Base-by-base conservation (phyloP, 164 flowering plant genomes). In the Nymphaea colorata region DNA sequence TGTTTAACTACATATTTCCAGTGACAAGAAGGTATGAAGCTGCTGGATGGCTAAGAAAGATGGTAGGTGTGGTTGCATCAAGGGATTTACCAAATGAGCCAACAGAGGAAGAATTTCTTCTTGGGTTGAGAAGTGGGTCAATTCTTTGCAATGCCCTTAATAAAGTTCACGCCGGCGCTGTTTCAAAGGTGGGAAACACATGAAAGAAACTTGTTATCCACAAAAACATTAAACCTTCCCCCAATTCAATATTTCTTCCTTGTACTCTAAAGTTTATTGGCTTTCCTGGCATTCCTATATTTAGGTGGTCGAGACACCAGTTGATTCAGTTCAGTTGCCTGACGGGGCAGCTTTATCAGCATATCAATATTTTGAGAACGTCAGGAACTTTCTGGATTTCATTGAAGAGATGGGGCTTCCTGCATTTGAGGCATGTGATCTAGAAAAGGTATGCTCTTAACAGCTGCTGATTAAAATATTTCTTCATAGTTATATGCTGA, bases 291-390 rank as follows among this genome's bases (percentile, higher is more conserved):
- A 25, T 25, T 25, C 36, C 36, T 25, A 25, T 61, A 17, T 17
- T 71, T 68, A 95, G 99, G 97, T 95, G 66, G 97, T 93, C 14
- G 98, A 95, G 68, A 84, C 83, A 70, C 86, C 96, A 11, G 71
- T 76, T 72, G 99, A 90, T 83, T 72, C 95, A 36, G 83, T 83
- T 71, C 72, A 79, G 61, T 74, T 85, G 15, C 90, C 98, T 14
- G 97, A 95, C 83, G 98, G 98, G 53, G 97, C 97, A 3, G 96
- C 99, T 69, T 79, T 95, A 68, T 86, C 97, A 1, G 98, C 95
- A 14, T 95, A 73, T 76, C 99, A 95, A 77, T 95, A 92, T 72
- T 95, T 95, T 77, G 99, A 95, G 71, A 95, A 95, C 73, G 96
- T 90, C 64, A 87, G 98, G 76, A 95, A 95, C 66, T 92, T 90